These are phyloP conservation scores for Trichoderma asperelloides DNA, from an alignment of 495 filamentous ascomycete genomes.

Conservation along the genomic window DNA sequence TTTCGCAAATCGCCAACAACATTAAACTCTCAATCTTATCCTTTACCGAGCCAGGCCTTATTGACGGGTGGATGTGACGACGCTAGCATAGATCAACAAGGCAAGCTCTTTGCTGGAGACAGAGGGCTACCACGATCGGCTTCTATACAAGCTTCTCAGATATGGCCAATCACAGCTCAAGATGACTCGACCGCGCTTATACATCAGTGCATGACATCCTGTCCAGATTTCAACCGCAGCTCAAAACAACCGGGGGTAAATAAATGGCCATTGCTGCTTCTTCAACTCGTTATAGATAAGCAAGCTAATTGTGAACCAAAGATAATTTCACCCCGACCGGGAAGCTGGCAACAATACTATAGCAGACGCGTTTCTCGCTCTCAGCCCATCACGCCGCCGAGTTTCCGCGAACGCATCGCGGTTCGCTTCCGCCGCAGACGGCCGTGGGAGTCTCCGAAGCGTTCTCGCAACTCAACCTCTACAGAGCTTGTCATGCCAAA, in stretches of 20 bases:
- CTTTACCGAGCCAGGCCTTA: background rate
- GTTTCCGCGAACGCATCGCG: conserved; percentile 1
- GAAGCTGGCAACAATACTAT: background rate
- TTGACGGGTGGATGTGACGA: background rate
- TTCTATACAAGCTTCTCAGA: background rate
- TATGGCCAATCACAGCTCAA: background rate
- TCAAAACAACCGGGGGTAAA: background rate
- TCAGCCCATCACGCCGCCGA: background rate
- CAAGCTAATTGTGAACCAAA: background rate
- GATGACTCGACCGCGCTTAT: background rate
- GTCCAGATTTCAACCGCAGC: background rate
- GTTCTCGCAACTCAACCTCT: background rate
- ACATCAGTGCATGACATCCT: background rate
- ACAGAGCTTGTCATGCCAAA: background rate
- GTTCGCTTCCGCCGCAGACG: background rate
- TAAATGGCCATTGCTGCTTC: background rate
- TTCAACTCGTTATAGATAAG: background rate
- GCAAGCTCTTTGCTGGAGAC: background rate
- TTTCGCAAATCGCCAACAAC: background rate
- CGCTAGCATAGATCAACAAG: background rate
- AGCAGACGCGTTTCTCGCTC: background rate
- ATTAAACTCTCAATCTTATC: background rate
- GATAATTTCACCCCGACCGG: background rate
- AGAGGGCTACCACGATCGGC: background rate
- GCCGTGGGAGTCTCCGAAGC: background rate